Evolutionary conservation across 1,139 yeast genomes (phyloP).

Genomic region (Pneumocystis jirovecii): DNA sequence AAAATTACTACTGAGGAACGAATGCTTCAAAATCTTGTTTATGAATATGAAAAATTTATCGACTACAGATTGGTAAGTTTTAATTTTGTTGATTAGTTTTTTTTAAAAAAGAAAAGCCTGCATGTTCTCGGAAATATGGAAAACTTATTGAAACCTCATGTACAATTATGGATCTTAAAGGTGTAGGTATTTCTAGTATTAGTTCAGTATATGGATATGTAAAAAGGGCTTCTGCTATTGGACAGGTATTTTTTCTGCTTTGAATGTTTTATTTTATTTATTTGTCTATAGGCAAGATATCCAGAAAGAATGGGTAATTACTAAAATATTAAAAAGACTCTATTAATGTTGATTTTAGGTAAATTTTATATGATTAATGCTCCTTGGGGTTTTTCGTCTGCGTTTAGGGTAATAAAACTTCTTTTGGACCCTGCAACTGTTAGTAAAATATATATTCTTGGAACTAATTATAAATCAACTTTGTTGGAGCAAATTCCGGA

Average conservation of each 20-base stretch:
- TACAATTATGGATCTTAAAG: slow-evolving; percentile 88
- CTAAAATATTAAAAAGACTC: background rate
- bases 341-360: slow-evolving; percentile 43
- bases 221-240: slow-evolving; percentile 80
- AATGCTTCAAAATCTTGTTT: slow-evolving; percentile 86
- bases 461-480: slow-evolving; percentile 63
- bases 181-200: slow-evolving; percentile 73
- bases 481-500: slow-evolving; percentile 83
- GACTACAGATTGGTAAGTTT: slow-evolving; percentile 41
- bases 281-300: slow-evolving; percentile 26
- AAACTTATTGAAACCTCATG: slow-evolving; percentile 84
- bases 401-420: slow-evolving; percentile 78
- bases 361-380: slow-evolving; percentile 90
- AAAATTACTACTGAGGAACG: slow-evolving; percentile 89
- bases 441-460: slow-evolving; percentile 78
- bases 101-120: slow-evolving; percentile 34
- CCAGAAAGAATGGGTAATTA: slow-evolving; percentile 57
- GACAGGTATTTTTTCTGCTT: slow-evolving; percentile 56
- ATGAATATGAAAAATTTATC: slow-evolving; percentile 92
- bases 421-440: slow-evolving; percentile 98
- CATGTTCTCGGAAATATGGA: slow-evolving; percentile 75
- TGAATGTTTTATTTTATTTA: background rate
- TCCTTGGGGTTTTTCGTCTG: slow-evolving; percentile 93
- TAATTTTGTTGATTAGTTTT: background rate
- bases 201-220: slow-evolving; percentile 77